A percentile compares a stretch with the other conserved stretches of the same genome.
These are phyloP conservation scores for Fusarium caatingaense DNA, from an alignment of 2,329 filamentous ascomycete genomes.

Conservation along the genomic window DNA sequence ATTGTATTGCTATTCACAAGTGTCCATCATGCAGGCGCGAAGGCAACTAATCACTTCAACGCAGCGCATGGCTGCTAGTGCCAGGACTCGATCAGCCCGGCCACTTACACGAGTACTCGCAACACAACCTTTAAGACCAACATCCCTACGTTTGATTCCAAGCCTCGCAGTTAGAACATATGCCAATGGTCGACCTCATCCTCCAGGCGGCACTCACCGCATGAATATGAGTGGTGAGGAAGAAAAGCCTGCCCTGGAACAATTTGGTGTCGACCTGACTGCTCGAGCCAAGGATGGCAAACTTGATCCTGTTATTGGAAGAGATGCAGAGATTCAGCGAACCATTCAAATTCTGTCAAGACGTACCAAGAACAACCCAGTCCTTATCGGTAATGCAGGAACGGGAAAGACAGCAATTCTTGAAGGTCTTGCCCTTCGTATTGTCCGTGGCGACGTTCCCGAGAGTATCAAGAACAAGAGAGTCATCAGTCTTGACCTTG, in stretches of 20 bases:
- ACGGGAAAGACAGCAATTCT: constrained; percentile 95
- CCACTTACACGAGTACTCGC: constrained; percentile 45
- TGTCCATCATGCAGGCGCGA: constrained; percentile 55
- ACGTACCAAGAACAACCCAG: constrained; percentile 95
- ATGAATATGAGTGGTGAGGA: constrained; percentile 85
- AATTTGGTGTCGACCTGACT: constrained; percentile 92
- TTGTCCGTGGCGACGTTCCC: constrained; percentile 91
- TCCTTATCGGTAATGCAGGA: constrained; percentile 90
- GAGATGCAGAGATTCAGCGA: constrained; percentile 90
- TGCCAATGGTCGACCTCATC: constrained; percentile 81
- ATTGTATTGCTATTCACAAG: constrained; percentile 22
- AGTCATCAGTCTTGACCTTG: constrained; percentile 88
- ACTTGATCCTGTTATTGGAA: constrained; percentile 93
- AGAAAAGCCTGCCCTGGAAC: constrained; percentile 88
- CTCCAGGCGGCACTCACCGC: constrained; percentile 90
- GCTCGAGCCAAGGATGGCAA: constrained; percentile 87
- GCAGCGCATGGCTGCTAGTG: constrained; percentile 52
- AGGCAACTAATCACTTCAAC: constrained; percentile 54
- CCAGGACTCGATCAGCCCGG: constrained; percentile 46
- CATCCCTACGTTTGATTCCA: constrained; percentile 52
- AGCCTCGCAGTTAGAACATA: constrained; percentile 62
- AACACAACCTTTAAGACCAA: constrained; percentile 37
- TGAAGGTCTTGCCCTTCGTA: constrained; percentile 89
- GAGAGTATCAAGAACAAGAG: constrained; percentile 96
- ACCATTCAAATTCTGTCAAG: constrained; percentile 94